A percentile compares a stretch with the other conserved stretches of the same genome.
Evolutionary conservation across 2,329 filamentous ascomycete species (phyloP).

Genomic region (Diaporthe amygdali): DNA sequence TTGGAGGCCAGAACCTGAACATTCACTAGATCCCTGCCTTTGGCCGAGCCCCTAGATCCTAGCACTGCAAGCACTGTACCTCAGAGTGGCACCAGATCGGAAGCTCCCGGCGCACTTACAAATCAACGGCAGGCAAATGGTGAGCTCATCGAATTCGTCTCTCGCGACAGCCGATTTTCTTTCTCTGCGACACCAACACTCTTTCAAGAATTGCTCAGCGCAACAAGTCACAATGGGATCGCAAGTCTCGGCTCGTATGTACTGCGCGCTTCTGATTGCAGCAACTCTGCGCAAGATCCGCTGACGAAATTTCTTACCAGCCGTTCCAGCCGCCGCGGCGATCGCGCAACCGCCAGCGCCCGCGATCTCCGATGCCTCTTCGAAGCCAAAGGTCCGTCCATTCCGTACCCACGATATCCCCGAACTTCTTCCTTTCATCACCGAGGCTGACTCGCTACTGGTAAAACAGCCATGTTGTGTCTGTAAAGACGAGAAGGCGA

Average conservation of each 20-base stretch:
- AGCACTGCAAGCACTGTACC: neutral
- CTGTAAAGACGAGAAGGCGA: conserved; percentile 92
- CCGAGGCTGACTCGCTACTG: neutral
- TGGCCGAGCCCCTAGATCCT: neutral
- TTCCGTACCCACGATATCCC: neutral
- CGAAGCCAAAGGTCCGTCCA: conserved; percentile 25
- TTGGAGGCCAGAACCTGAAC: too few relatives aligned
- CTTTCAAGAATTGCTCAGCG: neutral
- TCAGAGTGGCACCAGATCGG: neutral
- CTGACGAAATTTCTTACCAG: neutral
- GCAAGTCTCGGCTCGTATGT: conserved; percentile 19
- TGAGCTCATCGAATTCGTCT: conserved; percentile 22
- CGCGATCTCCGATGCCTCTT: neutral
- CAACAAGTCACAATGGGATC: conserved; percentile 15
- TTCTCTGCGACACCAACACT: neutral
- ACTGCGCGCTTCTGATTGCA: neutral
- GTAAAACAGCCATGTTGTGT: conserved; percentile 90
- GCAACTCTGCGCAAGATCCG: neutral
- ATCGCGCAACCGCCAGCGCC: conserved; percentile 1
- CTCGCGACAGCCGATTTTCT: conserved; percentile 4
- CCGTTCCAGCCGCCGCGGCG: conserved; percentile 15
- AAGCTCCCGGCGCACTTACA: conserved; percentile 19
- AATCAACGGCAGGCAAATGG: conserved; percentile 25
- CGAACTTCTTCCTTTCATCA: neutral
- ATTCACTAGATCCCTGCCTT: neutral